phyloP scores from a whole-genome alignment of 495 filamentous ascomycete genomes.

The Penicillium bialowiezense region DNA sequence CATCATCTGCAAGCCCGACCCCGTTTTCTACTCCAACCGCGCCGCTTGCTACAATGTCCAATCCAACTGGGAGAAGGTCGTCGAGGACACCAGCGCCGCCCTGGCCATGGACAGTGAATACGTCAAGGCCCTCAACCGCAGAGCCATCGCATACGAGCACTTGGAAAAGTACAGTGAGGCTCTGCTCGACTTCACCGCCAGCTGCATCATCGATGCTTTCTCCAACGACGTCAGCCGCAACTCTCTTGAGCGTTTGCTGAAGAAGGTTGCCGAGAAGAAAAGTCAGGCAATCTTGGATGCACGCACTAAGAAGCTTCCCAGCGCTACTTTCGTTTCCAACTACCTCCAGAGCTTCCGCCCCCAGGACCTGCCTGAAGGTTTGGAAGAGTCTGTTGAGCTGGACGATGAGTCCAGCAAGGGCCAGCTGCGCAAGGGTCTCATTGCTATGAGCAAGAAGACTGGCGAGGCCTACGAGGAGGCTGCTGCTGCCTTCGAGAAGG shows the following conservation, averaged over 20 bases:
- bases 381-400: conserved; percentile 76
- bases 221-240: conserved; percentile 82
- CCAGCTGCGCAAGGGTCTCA: conserved; percentile 76
- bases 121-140: conserved; percentile 93
- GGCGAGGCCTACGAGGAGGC: conserved; percentile 88
- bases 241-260: conserved; percentile 86
- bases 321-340: conserved; percentile 94
- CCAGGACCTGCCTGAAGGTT: conserved; percentile 70
- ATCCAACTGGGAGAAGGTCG: conserved; percentile 88
- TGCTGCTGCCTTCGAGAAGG: conserved; percentile 78
- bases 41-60: conserved; percentile 96
- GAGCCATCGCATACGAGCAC: conserved; percentile 95
- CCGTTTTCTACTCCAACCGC: conserved; percentile 97
- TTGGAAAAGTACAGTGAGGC: conserved; percentile 88
- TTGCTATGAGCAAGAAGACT: conserved; percentile 79
- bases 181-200: conserved; percentile 94
- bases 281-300: conserved; percentile 77
- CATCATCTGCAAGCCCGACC: conserved; percentile 94
- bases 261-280: conserved; percentile 95
- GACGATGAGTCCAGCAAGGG: conserved; percentile 77
- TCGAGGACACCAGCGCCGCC: conserved; percentile 94
- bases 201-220: conserved; percentile 98
- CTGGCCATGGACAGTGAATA: conserved; percentile 91
- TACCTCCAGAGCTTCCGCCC: conserved; percentile 97
- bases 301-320: conserved; percentile 82